phyloP scores from a whole-genome alignment of 805 yeast species.

The Metschnikowia proteae region DNA sequence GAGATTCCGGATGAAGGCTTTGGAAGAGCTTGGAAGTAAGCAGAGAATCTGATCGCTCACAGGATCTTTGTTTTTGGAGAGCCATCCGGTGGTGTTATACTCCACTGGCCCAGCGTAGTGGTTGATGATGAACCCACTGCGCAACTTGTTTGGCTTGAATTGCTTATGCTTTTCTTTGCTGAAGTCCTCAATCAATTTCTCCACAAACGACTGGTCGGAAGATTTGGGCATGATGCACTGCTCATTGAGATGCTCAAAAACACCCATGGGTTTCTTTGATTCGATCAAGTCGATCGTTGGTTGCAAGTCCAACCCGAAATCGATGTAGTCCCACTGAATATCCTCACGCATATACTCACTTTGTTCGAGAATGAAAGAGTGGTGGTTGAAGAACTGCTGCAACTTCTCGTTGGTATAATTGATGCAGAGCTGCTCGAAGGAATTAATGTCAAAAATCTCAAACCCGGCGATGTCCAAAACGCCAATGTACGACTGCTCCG shows the following conservation, averaged over 20 bases:
- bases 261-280: constrained; percentile 67
- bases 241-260: constrained; percentile 84
- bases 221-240: constrained; percentile 94
- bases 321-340: constrained; percentile 71
- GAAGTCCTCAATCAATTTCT: constrained; percentile 69
- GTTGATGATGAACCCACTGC: constrained; percentile 74
- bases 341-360: constrained; percentile 57
- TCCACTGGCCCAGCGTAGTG: constrained; percentile 98
- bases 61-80: constrained; percentile 92
- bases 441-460: constrained; percentile 54
- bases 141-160: constrained; percentile 69
- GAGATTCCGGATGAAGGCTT: constrained; percentile 52
- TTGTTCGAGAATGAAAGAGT: constrained; percentile 57
- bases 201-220: constrained; percentile 75
- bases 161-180: constrained; percentile 42
- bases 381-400: constrained; percentile 61
- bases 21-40: constrained; percentile 55
- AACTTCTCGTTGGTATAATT: constrained; percentile 59
- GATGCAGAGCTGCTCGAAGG: constrained; percentile 59
- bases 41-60: constrained; percentile 69
- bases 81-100: constrained; percentile 87
- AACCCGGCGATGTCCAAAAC: constrained; percentile 62
- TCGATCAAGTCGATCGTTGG: constrained; percentile 93
- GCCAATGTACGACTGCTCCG: constrained; percentile 43
- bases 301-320: constrained; percentile 91